Conservation (phyloP, 257 asterid species). For the Gentiana macrophylla region DNA sequence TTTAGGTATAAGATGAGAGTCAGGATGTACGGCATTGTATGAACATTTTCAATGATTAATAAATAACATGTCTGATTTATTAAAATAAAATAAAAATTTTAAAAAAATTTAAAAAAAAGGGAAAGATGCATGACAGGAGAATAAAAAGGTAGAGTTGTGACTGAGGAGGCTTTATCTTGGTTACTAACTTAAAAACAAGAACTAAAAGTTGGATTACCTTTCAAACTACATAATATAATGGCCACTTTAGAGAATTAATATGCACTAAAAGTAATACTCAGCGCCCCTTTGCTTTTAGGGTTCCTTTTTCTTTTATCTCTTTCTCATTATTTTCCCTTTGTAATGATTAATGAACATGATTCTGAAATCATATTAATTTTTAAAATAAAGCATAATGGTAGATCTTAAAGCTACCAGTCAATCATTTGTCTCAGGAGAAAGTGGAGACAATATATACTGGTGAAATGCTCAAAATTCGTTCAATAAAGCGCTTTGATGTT, state of each 20-base stretch:
- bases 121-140: slow-evolving; percentile 2
- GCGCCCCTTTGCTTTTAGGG: slow-evolving; percentile 31
- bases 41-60: too few relatives aligned
- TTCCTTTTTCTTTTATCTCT: slow-evolving; percentile 12
- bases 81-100: neutral
- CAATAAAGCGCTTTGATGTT: too few relatives aligned
- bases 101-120: neutral
- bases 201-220: slow-evolving; percentile 48
- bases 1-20: too few relatives aligned
- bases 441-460: neutral
- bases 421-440: slow-evolving; percentile 29
- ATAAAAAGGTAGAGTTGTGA: slow-evolving; percentile 14
- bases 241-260: slow-evolving; percentile 29
- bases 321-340: slow-evolving; percentile 16
- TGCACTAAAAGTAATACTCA: slow-evolving; percentile 26
- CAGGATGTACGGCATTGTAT: too few relatives aligned
- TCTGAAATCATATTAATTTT: slow-evolving; percentile 30
- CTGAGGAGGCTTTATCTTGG: slow-evolving; percentile 2
- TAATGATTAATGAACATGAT: slow-evolving; percentile 52
- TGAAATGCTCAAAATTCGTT: neutral
- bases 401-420: slow-evolving; percentile 22
- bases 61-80: too few relatives aligned
- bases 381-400: slow-evolving; percentile 1
- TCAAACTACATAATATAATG: slow-evolving; percentile 32
- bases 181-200: slow-evolving; percentile 22